These are phyloP conservation scores for Solanum hybrid DNA, from an alignment of 305 asterid species.

Conservation along the genomic window DNA sequence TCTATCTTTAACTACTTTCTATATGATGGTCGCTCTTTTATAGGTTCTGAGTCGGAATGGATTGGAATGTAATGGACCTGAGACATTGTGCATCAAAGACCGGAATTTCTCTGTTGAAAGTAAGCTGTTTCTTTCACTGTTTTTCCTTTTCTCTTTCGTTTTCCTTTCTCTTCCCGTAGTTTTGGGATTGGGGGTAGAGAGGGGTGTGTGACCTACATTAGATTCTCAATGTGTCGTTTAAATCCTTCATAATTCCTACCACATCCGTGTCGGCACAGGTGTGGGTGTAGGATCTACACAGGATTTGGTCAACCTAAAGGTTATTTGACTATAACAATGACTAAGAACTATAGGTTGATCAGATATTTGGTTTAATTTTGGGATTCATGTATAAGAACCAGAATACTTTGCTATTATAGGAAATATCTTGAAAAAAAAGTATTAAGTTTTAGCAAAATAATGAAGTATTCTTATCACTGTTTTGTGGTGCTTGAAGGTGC, in stretches of 20 bases:
- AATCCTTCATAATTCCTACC: not conserved
- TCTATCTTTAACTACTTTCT: not conserved
- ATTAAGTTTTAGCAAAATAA: not conserved
- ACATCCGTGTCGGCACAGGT: not conserved
- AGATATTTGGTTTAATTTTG: not conserved
- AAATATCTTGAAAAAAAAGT: not conserved
- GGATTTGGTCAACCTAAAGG: not conserved
- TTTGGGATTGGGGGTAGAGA: not conserved
- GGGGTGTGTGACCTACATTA: not conserved
- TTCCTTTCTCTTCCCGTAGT: not conserved
- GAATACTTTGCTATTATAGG: not conserved
- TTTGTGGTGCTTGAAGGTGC: conserved; percentile 43
- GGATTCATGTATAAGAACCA: not conserved
- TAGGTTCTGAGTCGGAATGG: conserved; percentile 55
- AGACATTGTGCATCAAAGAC: conserved; percentile 41
- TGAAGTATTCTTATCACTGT: not conserved
- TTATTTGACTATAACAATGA: not conserved
- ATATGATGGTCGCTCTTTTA: not conserved
- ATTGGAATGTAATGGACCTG: conserved; percentile 49
- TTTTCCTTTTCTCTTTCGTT: not conserved
- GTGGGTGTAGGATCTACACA: not conserved
- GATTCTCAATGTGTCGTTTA: not conserved
- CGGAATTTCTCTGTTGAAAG: conserved; percentile 57
- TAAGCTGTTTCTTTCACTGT: not conserved
- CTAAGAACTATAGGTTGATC: not conserved